Conservation (phyloP, 179 eudicot species). For the Kewa caespitosa region DNA sequence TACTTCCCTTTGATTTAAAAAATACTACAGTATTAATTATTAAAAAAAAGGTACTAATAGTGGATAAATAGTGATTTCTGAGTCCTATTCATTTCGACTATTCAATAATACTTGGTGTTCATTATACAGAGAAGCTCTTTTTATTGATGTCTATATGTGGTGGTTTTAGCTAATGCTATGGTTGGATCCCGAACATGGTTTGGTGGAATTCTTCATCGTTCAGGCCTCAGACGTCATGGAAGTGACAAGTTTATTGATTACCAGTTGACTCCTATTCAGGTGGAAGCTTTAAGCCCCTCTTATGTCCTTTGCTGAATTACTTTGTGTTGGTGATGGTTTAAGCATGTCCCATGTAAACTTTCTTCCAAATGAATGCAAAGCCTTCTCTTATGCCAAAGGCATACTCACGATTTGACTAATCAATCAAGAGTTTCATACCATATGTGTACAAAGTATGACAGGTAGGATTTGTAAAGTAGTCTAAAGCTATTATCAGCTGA, state of each 20-base stretch:
- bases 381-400: neutral
- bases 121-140: neutral
- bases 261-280: conserved; percentile 60
- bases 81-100: neutral
- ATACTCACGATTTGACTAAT: neutral
- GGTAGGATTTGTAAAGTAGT: neutral
- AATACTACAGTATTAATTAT: too few species aligned
- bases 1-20: too few species aligned
- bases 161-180: conserved; percentile 85
- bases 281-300: conserved; percentile 17
- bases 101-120: neutral
- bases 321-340: neutral
- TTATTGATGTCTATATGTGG: conserved; percentile 26
- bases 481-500: neutral
- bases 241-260: conserved; percentile 48
- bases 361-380: neutral
- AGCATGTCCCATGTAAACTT: too few species aligned
- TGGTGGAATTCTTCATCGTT: conserved; percentile 72
- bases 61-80: neutral
- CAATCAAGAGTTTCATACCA: neutral
- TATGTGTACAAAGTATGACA: too few species aligned
- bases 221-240: conserved; percentile 55
- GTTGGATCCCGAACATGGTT: conserved; percentile 94
- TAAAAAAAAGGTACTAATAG: neutral
- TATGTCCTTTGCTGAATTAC: neutral